Evolutionary conservation across 2,329 filamentous ascomycete genomes (phyloP).

Genomic region (Malbranchea zuffiana): DNA sequence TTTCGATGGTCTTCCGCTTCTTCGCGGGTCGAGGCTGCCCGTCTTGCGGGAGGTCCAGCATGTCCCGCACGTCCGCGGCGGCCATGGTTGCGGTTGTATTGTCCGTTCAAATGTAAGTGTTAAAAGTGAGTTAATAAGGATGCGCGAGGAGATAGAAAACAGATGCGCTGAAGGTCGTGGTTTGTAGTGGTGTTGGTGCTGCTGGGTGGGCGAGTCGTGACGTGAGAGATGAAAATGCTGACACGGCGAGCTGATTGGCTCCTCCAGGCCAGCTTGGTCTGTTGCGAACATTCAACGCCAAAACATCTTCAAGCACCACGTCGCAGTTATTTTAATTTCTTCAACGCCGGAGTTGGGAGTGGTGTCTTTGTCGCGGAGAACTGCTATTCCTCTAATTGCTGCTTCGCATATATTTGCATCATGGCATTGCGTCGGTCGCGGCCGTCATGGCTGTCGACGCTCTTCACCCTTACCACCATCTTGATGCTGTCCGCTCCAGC

Average conservation of each 20-base stretch:
- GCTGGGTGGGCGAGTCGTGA: neutral
- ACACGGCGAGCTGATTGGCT: conserved; percentile 6
- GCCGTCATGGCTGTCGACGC: conserved; percentile 30
- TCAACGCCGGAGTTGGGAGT: conserved; percentile 2
- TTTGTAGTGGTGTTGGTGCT: neutral
- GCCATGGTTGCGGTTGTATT: conserved; percentile 30
- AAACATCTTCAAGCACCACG: conserved; percentile 6
- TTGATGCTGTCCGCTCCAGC: conserved; percentile 51
- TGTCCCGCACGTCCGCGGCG: conserved; percentile 74
- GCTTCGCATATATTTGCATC: conserved; percentile 1
- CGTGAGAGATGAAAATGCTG: no score
- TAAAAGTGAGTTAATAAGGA: no score
- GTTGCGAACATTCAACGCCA: conserved; percentile 4
- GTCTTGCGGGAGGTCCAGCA: conserved; percentile 64
- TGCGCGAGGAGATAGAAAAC: no score
- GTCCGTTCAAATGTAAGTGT: no score
- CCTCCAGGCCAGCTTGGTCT: conserved; percentile 4
- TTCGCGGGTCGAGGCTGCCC: conserved; percentile 50
- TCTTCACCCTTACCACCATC: conserved; percentile 54
- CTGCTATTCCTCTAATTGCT: no score
- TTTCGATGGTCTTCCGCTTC: conserved; percentile 58
- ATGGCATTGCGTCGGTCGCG: conserved; percentile 30
- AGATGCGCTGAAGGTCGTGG: no score
- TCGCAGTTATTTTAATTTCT: no score
- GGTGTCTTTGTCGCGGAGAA: no score